Evolutionary conservation across 83 land plant genomes (phyloP), one percentile per base, ranked within the genome.

Genomic region (Diphasiastrum complanatum): DNA sequence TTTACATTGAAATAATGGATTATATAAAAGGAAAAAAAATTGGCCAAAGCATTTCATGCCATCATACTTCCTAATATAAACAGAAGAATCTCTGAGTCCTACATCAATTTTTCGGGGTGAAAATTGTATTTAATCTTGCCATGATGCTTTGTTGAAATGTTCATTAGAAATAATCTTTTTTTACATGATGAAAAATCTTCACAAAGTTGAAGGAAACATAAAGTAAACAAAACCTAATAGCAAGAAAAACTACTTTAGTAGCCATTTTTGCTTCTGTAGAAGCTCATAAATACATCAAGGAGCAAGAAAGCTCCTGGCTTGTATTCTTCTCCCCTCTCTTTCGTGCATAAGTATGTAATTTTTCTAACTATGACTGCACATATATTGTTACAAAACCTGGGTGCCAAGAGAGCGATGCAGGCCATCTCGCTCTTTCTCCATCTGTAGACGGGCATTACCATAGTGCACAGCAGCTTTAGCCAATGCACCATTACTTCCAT

Each of bases 361-460:
- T 0, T 18, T n/a, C 16, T 23, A 50, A 10, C 11, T 23, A n/a
- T 23, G 22, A 55, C n/a, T 41, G 31, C 5, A 2, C 12, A 18
- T n/a, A 40, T 36, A 43, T 25, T 2, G 52, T 1, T 5, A 4
- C 3, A 8, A 23, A 11, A 64, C 67, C 67, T 64, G 67, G 16
- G 67, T 64, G 18, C 60, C 55, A 27, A 64, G 23, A 3, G 67
- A 30, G 1, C 55, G 61, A 36, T 47, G 55, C 2, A 64, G 31
- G 55, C n/a, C 33, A 26, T 64, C 67, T 49, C 61, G 30, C 36
- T 64, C 67, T 36, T 37, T 49, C 36, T 64, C 67, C 11, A 64
- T 26, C 4, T 33, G 34, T 24, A 24, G 20, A 16, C 67, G 61
- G 10, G 61, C 36, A 49, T 49, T 64, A 12, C 67, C 67, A 64